Evolutionary conservation across 2,329 filamentous ascomycete genomes (phyloP).

Genomic region (Fusarium sp.): DNA sequence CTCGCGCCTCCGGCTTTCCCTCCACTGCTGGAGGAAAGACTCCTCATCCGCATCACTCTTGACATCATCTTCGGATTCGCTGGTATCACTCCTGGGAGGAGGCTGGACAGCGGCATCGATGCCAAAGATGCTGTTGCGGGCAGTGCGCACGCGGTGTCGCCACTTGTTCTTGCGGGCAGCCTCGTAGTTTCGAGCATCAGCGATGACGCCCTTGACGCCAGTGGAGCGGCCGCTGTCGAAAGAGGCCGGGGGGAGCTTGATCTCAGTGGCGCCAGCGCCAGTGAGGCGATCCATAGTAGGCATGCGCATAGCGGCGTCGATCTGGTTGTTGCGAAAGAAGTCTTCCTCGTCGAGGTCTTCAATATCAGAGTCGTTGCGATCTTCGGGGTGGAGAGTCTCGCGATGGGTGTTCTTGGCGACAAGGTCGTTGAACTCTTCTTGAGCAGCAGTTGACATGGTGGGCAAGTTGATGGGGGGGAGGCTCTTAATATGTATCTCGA

Average conservation of each 20-base stretch:
- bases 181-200: slow-evolving; percentile 82
- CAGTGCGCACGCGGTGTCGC: slow-evolving; percentile 62
- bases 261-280: slow-evolving; percentile 54
- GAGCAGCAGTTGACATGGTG: slow-evolving; percentile 69
- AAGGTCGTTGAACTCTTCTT: slow-evolving; percentile 74
- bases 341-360: slow-evolving; percentile 69
- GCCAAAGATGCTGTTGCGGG: slow-evolving; percentile 66
- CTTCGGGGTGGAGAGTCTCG: slow-evolving; percentile 66
- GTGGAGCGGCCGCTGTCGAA: slow-evolving; percentile 78
- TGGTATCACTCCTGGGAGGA: slow-evolving; percentile 54
- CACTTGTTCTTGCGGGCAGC: slow-evolving; percentile 69
- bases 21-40: slow-evolving; percentile 85
- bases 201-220: slow-evolving; percentile 88
- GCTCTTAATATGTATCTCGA: slow-evolving; percentile 42
- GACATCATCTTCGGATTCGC: slow-evolving; percentile 59
- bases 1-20: slow-evolving; percentile 81
- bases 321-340: slow-evolving; percentile 61
- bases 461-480: slow-evolving; percentile 26
- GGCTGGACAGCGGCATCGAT: slow-evolving; percentile 43
- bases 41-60: slow-evolving; percentile 75
- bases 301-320: slow-evolving; percentile 74
- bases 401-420: slow-evolving; percentile 65
- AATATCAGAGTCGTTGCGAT: slow-evolving; percentile 61
- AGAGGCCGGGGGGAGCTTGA: slow-evolving; percentile 70
- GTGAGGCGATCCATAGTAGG: slow-evolving; percentile 58